Evolutionary conservation across 2,329 filamentous ascomycete species (phyloP).

Genomic region (Fusarium sulawesiense): DNA sequence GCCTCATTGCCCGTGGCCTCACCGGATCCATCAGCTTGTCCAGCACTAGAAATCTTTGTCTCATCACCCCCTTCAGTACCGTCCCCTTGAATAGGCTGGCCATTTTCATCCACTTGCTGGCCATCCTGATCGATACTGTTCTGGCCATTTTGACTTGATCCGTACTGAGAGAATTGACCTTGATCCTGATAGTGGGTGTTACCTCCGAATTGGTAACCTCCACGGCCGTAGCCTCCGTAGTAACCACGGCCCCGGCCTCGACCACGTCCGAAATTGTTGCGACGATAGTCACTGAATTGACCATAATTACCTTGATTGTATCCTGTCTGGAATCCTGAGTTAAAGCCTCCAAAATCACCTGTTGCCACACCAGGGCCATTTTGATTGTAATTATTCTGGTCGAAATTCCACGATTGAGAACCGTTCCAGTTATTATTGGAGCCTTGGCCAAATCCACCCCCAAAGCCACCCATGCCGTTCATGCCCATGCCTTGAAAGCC

Average conservation of each 20-base stretch:
- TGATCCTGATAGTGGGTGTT: slow-evolving; percentile 53
- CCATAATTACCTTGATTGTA: slow-evolving; percentile 88
- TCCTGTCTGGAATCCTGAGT: slow-evolving; percentile 81
- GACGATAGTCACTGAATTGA: slow-evolving; percentile 82
- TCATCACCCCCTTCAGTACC: slow-evolving; percentile 30
- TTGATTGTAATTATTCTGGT: slow-evolving; percentile 91
- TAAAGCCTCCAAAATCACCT: slow-evolving; percentile 84
- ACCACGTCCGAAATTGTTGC: slow-evolving; percentile 73
- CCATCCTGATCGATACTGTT: slow-evolving; percentile 41
- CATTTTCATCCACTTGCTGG: slow-evolving; percentile 54
- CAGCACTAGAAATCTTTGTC: slow-evolving; percentile 33
- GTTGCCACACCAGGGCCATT: slow-evolving; percentile 83
- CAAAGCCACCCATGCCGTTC: slow-evolving; percentile 81
- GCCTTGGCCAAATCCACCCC: slow-evolving; percentile 69
- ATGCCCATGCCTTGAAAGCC: slow-evolving; percentile 82
- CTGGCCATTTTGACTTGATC: slow-evolving; percentile 40
- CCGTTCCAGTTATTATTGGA: slow-evolving; percentile 84
- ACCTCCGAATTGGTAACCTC: slow-evolving; percentile 62
- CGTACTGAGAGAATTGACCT: slow-evolving; percentile 48
- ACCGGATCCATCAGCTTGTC: slow-evolving; percentile 41
- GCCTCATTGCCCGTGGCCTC: slow-evolving; percentile 49
- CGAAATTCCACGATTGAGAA: slow-evolving; percentile 85
- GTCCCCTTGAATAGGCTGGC: slow-evolving; percentile 49
- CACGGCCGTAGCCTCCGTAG: slow-evolving; percentile 66
- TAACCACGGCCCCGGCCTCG: slow-evolving; percentile 75